Evolutionary conservation across 2,329 filamentous ascomycete genomes (phyloP).

Genomic region (Alternaria burnsii): DNA sequence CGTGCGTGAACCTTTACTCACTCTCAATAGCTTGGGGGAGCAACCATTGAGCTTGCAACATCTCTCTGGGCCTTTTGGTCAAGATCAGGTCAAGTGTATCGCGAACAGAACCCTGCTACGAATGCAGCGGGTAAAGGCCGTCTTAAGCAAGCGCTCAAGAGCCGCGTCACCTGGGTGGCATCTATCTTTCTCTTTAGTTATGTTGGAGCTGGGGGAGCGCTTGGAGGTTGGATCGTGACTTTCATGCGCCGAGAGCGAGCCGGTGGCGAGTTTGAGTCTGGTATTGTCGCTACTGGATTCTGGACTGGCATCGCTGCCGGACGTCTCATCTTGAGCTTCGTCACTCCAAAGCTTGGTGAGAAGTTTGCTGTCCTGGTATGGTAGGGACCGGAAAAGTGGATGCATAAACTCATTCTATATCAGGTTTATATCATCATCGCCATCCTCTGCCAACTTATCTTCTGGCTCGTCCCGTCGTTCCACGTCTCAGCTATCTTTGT

Average conservation of each 20-base stretch:
- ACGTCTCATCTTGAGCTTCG: conserved; percentile 73
- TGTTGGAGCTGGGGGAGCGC: conserved; percentile 75
- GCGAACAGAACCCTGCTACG: conserved; percentile 55
- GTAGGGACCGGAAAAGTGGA: conserved; percentile 46
- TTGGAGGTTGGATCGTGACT: conserved; percentile 80
- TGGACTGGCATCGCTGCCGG: conserved; percentile 82
- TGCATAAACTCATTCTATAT: conserved; percentile 36
- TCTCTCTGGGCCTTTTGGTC: conserved; percentile 67
- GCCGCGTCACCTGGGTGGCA: conserved; percentile 70
- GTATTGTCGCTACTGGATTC: conserved; percentile 78
- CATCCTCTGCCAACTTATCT: conserved; percentile 71
- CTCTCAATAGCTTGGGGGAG: conserved; percentile 49
- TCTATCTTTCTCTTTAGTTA: conserved; percentile 78
- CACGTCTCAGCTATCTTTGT: conserved; percentile 75
- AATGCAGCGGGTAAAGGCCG: conserved; percentile 54
- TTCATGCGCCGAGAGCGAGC: conserved; percentile 81
- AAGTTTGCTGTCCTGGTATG: conserved; percentile 59
- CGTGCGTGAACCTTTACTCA: background rate
- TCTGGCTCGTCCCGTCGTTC: conserved; percentile 81
- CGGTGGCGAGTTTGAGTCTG: conserved; percentile 72
- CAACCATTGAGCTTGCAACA: conserved; percentile 63
- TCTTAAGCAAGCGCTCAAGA: conserved; percentile 58
- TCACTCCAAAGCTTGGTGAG: conserved; percentile 76
- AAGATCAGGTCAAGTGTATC: conserved; percentile 65
- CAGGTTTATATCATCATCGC: conserved; percentile 68